Conservation (phyloP, 139 green algal species). For the Eudorina sp. region DNA sequence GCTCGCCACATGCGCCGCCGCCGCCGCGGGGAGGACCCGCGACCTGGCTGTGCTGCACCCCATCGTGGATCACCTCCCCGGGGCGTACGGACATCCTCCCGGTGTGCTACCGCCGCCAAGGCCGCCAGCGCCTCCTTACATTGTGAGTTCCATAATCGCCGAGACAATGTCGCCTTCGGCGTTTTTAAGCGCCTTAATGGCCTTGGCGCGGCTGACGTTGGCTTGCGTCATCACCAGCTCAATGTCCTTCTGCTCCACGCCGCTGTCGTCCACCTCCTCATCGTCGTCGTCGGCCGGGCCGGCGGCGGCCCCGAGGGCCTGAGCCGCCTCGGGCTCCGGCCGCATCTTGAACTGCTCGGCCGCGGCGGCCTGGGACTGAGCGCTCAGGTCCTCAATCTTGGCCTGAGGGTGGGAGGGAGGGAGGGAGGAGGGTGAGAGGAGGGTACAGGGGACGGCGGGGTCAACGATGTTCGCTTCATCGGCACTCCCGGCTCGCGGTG, state of each 20-base stretch:
- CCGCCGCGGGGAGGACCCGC: no score
- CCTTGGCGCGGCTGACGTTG: conserved; percentile 89
- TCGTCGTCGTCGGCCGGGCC: conserved; percentile 84
- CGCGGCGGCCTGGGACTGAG: conserved; percentile 82
- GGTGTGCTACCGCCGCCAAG: neutral
- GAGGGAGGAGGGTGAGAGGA: neutral
- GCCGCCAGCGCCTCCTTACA: conserved; percentile 59
- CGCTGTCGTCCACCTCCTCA: conserved; percentile 94
- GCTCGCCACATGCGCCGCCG: no score
- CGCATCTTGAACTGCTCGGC: conserved; percentile 89
- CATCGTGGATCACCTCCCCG: no score
- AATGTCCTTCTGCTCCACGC: conserved; percentile 98
- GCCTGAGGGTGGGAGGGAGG: conserved; percentile 52
- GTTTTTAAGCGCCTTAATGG: conserved; percentile 94
- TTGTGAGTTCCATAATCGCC: conserved; percentile 97
- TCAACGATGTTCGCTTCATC: no score
- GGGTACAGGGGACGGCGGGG: no score
- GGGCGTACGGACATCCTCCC: neutral
- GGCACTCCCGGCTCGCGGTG: no score
- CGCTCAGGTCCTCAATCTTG: conserved; percentile 98
- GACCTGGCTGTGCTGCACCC: no score
- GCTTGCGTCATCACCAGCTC: conserved; percentile 98
- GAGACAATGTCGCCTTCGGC: conserved; percentile 96
- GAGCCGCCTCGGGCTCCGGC: conserved; percentile 51
- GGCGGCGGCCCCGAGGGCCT: conserved; percentile 37